Evolutionary conservation across 1,284 basidiomycete genomes (phyloP).

Genomic region (Ganoderma sinense): DNA sequence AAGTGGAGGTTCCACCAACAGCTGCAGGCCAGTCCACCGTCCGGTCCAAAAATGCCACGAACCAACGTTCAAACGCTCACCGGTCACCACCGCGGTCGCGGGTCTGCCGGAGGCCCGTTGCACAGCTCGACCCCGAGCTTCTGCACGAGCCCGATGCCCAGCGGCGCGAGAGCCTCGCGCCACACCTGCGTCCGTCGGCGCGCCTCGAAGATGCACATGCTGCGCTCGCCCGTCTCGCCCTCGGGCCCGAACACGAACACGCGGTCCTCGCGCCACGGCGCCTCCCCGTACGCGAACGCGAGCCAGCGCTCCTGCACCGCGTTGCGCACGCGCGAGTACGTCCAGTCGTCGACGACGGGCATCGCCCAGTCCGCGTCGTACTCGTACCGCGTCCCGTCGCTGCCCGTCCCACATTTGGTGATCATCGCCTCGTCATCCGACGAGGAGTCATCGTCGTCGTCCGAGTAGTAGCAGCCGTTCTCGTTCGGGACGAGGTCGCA

Average conservation of each 20-base stretch:
- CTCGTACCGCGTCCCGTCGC: conserved; percentile 32
- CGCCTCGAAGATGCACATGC: conserved; percentile 60
- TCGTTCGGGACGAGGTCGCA: conserved; percentile 32
- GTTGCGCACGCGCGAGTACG: conserved; percentile 69
- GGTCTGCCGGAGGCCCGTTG: conserved; percentile 58
- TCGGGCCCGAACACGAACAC: conserved; percentile 81
- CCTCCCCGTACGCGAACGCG: conserved; percentile 73
- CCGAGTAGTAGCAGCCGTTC: conserved; percentile 37
- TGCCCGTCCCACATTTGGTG: conserved; percentile 12
- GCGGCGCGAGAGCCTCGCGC: conserved; percentile 69
- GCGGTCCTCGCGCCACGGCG: conserved; percentile 71
- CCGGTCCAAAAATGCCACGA: neutral
- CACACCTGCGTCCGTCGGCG: conserved; percentile 57
- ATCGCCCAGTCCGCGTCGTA: conserved; percentile 35
- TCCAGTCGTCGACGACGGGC: conserved; percentile 63
- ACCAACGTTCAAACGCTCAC: neutral
- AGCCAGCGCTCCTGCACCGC: conserved; percentile 77
- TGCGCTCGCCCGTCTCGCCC: conserved; percentile 71
- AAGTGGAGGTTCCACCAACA: neutral
- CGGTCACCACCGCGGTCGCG: conserved; percentile 18
- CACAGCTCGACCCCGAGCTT: conserved; percentile 77
- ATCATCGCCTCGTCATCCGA: conserved; percentile 5
- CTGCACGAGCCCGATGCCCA: conserved; percentile 69
- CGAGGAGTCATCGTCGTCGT: conserved; percentile 31
- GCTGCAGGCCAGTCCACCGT: neutral